Base-by-base conservation (phyloP, 495 filamentous ascomycete genomes). In the Podospora appendiculata region DNA sequence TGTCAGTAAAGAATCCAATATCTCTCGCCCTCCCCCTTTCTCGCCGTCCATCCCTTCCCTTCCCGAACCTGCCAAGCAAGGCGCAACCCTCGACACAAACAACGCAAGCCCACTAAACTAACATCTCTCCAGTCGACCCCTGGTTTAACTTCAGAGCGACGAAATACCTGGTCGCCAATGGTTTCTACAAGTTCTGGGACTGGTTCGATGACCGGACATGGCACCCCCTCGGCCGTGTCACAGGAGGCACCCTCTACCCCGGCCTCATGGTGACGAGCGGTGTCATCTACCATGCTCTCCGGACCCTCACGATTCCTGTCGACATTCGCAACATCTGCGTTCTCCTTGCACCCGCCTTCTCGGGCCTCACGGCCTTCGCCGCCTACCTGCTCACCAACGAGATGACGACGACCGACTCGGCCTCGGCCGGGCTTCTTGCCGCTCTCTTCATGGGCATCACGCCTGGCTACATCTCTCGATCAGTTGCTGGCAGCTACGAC, bases 121-220 rank as follows among this genome's bases (percentile, higher is more conserved):
- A 38, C 36, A 38, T 7, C 36, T 13, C 9, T 55, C 36, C 59
- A 97, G 93, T 97, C 73, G 93, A 99, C 71, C 94, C 94, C n/a
- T 99, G 94, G 94, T 99, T 99, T 73, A 99, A 99, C 72, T 99
- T 99, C 72, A 80, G 94, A 62, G 94, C 94, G 56, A 97, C 94
- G 45, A 96, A 96, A 73, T 96, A 99, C 60, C 80, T 99, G 45
- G 86, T 97, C 50, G 79, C 93, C 61, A 79, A 99, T 80, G 94
- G 94, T 53, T 97, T 99, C 73, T 94, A 96, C 69, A 89, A 86
- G 68, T 99, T 99, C 67, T 99, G 94, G 94, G 92, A 99, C 72
- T 99, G 94, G 94, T 99, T 99, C 65, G 94, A 99, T 74, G 94
- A 99, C 78, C 85, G 93, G 76, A 98, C 94, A 81, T 99, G 94